Percentiles rank a stretch among this genome's conserved stretches.
Conservation (phyloP, 1,139 yeast species). For the Yamadazyma blattariae region DNA sequence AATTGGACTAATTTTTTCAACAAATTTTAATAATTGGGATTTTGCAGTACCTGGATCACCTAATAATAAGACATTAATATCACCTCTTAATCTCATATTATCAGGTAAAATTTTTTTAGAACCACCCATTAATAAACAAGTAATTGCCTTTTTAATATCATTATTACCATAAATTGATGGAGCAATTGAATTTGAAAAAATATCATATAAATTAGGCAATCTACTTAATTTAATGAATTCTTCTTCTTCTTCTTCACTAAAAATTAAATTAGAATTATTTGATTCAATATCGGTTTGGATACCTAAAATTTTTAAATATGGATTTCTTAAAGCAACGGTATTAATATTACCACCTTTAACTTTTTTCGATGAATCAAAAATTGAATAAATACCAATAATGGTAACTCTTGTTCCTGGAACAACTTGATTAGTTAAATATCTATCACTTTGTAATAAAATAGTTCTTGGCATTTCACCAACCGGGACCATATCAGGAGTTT, state of each 20-base stretch:
- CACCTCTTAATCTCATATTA: constrained; percentile 96
- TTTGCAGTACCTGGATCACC: constrained; percentile 99
- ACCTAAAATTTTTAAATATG: constrained; percentile 85
- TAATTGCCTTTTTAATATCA: constrained; percentile 90
- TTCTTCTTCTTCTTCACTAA: constrained; percentile 91
- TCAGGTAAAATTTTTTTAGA: constrained; percentile 90
- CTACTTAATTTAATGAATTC: constrained; percentile 80
- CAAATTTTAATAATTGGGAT: constrained; percentile 91
- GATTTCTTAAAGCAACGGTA: constrained; percentile 87
- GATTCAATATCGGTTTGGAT: constrained; percentile 79
- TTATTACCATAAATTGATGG: constrained; percentile 94
- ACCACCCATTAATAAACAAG: constrained; percentile 92
- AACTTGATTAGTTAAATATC: constrained; percentile 84
- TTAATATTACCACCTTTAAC: constrained; percentile 30
- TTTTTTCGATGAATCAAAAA: constrained; percentile 62
- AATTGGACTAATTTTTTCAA: constrained; percentile 91
- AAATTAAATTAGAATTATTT: constrained; percentile 59
- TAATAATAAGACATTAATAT: constrained; percentile 82
- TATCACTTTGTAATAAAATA: constrained; percentile 80
- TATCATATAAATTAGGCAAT: constrained; percentile 78
- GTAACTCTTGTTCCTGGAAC: constrained; percentile 96
- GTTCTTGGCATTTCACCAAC: constrained; percentile 99
- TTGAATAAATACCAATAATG: constrained; percentile 87
- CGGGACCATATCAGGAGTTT: constrained; percentile 94
- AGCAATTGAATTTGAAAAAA: constrained; percentile 87